A percentile compares a stretch with the other conserved stretches of the same genome.
Conservation (phyloP, 1,284 basidiomycete genomes). For the Apiotrichum siamense region DNA sequence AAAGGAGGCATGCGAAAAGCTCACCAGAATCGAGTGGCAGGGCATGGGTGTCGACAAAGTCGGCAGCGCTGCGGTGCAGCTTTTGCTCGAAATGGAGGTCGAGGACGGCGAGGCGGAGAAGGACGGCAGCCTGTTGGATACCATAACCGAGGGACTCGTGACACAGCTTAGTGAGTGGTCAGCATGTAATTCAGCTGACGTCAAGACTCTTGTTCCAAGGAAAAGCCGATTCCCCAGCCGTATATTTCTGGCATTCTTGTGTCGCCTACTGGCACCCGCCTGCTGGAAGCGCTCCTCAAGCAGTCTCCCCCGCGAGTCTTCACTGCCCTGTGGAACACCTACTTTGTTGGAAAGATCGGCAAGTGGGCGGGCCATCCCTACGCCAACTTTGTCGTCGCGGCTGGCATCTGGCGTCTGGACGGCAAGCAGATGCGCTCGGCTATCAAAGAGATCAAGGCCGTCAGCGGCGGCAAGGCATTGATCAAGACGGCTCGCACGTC, state of each 20-base stretch:
- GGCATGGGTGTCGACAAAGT: slow-evolving; percentile 73
- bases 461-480: slow-evolving; percentile 51
- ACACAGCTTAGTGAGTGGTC: slow-evolving; percentile 50
- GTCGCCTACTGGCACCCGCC: slow-evolving; percentile 78
- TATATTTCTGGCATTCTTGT: slow-evolving; percentile 65
- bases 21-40: slow-evolving; percentile 69
- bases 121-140: slow-evolving; percentile 71
- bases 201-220: slow-evolving; percentile 43
- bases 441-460: slow-evolving; percentile 55
- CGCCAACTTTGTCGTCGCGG: slow-evolving; percentile 83
- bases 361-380: slow-evolving; percentile 76
- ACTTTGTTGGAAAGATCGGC: slow-evolving; percentile 64
- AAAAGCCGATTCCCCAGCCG: slow-evolving; percentile 24
- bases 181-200: neutral
- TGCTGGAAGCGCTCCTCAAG: slow-evolving; percentile 69
- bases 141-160: slow-evolving; percentile 71
- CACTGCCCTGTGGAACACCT: slow-evolving; percentile 63
- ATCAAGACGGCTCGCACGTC: slow-evolving; percentile 58
- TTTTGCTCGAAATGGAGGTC: slow-evolving; percentile 71
- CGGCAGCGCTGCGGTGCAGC: slow-evolving; percentile 74
- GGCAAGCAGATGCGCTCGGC: slow-evolving; percentile 57
- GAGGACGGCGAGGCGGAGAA: slow-evolving; percentile 57
- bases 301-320: slow-evolving; percentile 62
- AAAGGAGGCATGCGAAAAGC: slow-evolving; percentile 52
- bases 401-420: slow-evolving; percentile 60